Percentiles rank a stretch among this genome's conserved stretches.
Evolutionary conservation across 192 early-diverging fungal genomes (phyloP).

Genomic region (Coemansia sp.): DNA sequence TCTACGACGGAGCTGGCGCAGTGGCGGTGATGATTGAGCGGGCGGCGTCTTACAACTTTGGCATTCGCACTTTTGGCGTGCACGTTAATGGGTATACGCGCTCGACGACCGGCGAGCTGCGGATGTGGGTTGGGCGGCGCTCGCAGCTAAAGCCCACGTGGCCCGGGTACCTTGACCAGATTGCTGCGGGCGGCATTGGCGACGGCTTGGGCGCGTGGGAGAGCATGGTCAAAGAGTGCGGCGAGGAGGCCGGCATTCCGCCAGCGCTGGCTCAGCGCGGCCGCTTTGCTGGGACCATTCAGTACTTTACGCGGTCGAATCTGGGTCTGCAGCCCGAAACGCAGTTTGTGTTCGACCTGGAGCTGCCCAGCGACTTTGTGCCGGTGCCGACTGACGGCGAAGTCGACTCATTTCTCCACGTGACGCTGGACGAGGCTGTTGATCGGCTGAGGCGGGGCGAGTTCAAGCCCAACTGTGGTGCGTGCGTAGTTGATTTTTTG

Average conservation of each 20-base stretch:
- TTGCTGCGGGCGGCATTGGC: constrained; percentile 80
- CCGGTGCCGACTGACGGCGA: constrained; percentile 84
- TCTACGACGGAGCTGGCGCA: constrained; percentile 54
- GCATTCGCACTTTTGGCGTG: constrained; percentile 83
- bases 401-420: constrained; percentile 75
- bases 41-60: constrained; percentile 77
- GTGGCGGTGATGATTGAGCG: constrained; percentile 77
- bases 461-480: constrained; percentile 88
- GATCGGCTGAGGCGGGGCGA: constrained; percentile 48
- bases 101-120: constrained; percentile 36
- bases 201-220: constrained; percentile 54
- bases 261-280: constrained; percentile 59
- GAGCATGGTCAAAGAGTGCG: constrained; percentile 83
- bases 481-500: constrained; percentile 82
- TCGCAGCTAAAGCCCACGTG: constrained; percentile 81
- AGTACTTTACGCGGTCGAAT: constrained; percentile 67
- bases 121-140: constrained; percentile 90
- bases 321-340: constrained; percentile 80
- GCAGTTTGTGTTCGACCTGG: constrained; percentile 85
- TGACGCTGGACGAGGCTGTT: constrained; percentile 63
- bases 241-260: constrained; percentile 85
- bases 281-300: constrained; percentile 62
- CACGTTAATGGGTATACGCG: constrained; percentile 84
- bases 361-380: constrained; percentile 62
- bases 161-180: constrained; percentile 81